Base-by-base conservation (phyloP, 1,284 basidiomycete genomes). In the Fomitiporia mediterranea region DNA sequence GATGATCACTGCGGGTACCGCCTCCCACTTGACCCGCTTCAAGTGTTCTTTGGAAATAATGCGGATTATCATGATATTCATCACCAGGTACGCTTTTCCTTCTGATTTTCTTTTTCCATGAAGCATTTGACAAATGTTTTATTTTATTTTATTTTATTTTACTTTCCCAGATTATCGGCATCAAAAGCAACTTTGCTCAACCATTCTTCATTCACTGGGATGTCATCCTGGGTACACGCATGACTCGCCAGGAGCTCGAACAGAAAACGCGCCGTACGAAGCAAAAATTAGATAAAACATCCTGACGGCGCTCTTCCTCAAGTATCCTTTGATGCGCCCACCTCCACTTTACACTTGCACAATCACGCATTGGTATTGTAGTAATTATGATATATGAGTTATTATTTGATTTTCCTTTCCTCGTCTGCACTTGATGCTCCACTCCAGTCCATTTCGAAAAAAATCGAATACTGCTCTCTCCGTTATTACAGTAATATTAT, bases 1-100 rank as follows among this genome's bases (percentile, higher is more conserved):
- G 94, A 98, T 64, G 97, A 99, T 69, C 96, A 99, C 70, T 98
- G 95, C 61, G 96, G 96, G 0, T 98, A 97, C 69, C 78, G 72
- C 25, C 73, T 98, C 21, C 93, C 93, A 52, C 94, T 87, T 72
- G 95, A 97, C 67, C 91, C 91, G 1, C 75, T 95, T 46, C 95
- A 98, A 69, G 67, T 92, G 63, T 66, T 98, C 55, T 92, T 89
- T 59, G 77, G 81, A n/a, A 99, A 99, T 70, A 97, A 93, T 67
- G 91, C 94, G 2, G 93, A 97, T 69, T 99, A 98, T 70, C 96
- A 98, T 70, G 96, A 98, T 70, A 97, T 99, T 60, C 96, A 99
- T 69, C 96, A 98, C 71, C 91, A 93, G 79, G 88, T 86, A 62
- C 34, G 74, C 23, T 4, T 49, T 34, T 30, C n/a, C 34, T 44